Evolutionary conservation across 1,284 basidiomycete genomes (phyloP).

Genomic region (Ceratobasidium sp.): DNA sequence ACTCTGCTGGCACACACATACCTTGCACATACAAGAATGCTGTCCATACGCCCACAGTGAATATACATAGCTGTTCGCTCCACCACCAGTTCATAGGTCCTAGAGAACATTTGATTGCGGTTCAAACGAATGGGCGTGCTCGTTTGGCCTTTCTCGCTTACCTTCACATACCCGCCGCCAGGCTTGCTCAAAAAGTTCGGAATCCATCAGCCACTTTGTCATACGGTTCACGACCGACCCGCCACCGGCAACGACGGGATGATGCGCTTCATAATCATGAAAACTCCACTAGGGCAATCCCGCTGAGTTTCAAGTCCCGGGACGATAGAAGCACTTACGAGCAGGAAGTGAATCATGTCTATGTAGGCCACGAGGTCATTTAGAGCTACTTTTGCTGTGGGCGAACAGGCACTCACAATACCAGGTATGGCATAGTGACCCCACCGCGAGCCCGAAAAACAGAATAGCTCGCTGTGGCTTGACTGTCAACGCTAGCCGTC

Average conservation of each 20-base stretch:
- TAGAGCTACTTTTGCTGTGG: background rate
- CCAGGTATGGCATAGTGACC: conserved; percentile 64
- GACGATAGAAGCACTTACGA: conserved; percentile 50
- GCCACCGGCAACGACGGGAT: background rate
- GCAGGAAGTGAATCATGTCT: conserved; percentile 64
- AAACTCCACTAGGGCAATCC: conserved; percentile 61
- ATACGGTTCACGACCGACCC: conserved; percentile 50
- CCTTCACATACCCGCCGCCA: conserved; percentile 58
- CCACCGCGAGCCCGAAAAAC: conserved; percentile 52
- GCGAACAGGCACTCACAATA: conserved; percentile 58
- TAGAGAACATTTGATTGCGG: background rate
- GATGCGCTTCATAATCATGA: conserved; percentile 52
- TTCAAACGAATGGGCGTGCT: background rate
- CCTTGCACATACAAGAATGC: conserved; percentile 65
- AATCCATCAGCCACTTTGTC: conserved; percentile 66
- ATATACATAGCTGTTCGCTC: conserved; percentile 74
- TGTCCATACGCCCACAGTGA: conserved; percentile 70
- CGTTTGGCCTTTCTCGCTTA: background rate
- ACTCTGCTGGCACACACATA: conserved; percentile 47
- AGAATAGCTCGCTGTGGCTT: conserved; percentile 42
- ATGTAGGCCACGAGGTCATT: background rate
- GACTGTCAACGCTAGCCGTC: conserved; percentile 40
- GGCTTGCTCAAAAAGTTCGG: conserved; percentile 70
- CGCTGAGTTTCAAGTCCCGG: background rate
- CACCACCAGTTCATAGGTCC: conserved; percentile 72